Conservation (phyloP, 768 basidiomycete species). For the Hemileccinum rubropunctum region DNA sequence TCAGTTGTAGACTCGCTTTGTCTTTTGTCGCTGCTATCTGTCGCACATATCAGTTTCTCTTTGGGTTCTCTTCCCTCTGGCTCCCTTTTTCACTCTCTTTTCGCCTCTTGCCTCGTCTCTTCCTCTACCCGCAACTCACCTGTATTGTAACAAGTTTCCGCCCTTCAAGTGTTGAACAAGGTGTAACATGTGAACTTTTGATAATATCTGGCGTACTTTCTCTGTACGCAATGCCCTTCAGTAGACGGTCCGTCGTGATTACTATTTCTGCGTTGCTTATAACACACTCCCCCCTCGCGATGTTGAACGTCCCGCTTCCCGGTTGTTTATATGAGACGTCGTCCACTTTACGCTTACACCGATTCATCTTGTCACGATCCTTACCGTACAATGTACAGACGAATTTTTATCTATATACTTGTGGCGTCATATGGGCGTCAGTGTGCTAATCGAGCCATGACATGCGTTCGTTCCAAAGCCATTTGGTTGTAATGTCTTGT, state of each 20-base stretch:
- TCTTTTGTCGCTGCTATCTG: conserved; percentile 73
- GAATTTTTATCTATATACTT: conserved; percentile 25
- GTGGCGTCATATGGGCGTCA: conserved; percentile 13
- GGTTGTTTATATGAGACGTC: conserved; percentile 20
- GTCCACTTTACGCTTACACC: conserved; percentile 1
- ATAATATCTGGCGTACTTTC: conserved; percentile 30
- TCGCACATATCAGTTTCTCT: conserved; percentile 71
- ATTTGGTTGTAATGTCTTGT: conserved; percentile 33
- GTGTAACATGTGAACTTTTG: conserved; percentile 49
- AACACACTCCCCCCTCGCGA: conserved; percentile 3
- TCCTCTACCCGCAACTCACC: conserved; percentile 49
- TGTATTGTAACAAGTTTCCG: conserved; percentile 77
- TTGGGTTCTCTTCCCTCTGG: conserved; percentile 45
- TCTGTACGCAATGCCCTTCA: conserved; percentile 12
- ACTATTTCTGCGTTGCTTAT: conserved; percentile 13
- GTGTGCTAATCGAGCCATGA: conserved; percentile 48
- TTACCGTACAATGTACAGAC: conserved; percentile 27
- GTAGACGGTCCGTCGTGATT: conserved; percentile 12
- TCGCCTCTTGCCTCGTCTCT: conserved; percentile 19
- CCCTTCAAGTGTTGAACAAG: conserved; percentile 59
- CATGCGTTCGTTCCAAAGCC: conserved; percentile 47
- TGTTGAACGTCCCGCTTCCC: conserved; percentile 5
- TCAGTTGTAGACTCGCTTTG: conserved; percentile 64
- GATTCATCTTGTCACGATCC: conserved; percentile 29
- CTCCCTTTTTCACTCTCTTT: conserved; percentile 5